These are phyloP conservation scores for Ustilago curta DNA, from an alignment of 1,284 basidiomycete genomes.

Conservation along the genomic window DNA sequence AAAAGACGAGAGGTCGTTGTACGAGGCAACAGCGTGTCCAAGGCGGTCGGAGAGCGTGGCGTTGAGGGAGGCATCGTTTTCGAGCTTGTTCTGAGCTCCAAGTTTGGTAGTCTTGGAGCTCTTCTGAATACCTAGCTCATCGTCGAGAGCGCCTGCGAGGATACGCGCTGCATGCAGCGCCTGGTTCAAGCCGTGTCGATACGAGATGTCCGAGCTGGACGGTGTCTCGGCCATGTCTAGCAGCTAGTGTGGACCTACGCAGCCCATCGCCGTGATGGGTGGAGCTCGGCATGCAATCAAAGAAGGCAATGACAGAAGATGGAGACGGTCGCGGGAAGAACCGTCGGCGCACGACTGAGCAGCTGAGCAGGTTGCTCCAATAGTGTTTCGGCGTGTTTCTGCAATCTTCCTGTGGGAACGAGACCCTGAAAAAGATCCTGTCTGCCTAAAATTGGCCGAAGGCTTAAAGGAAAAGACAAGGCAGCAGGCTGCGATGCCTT, in stretches of 20 bases:
- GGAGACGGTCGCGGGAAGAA: background rate
- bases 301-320: no score
- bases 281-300: background rate
- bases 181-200: conserved; percentile 38
- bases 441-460: conserved; percentile 2
- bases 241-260: background rate
- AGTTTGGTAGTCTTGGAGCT: conserved; percentile 26
- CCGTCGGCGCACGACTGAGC: background rate
- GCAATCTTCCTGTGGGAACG: conserved; percentile 15
- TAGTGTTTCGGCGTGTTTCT: conserved; percentile 26
- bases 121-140: conserved; percentile 41
- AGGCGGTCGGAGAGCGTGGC: conserved; percentile 25
- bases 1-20: conserved; percentile 18
- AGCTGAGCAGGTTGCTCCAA: background rate
- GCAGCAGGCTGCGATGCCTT: conserved; percentile 2
- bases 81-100: conserved; percentile 19
- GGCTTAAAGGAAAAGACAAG: background rate
- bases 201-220: conserved; percentile 27
- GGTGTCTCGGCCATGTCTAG: conserved; percentile 23
- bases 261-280: conserved; percentile 2
- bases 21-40: conserved; percentile 14
- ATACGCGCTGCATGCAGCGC: conserved; percentile 39
- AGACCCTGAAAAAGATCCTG: conserved; percentile 8
- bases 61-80: conserved; percentile 23
- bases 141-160: conserved; percentile 33